Base-by-base conservation (phyloP, 2,329 filamentous ascomycete species). In the Talaromyces sp. region DNA sequence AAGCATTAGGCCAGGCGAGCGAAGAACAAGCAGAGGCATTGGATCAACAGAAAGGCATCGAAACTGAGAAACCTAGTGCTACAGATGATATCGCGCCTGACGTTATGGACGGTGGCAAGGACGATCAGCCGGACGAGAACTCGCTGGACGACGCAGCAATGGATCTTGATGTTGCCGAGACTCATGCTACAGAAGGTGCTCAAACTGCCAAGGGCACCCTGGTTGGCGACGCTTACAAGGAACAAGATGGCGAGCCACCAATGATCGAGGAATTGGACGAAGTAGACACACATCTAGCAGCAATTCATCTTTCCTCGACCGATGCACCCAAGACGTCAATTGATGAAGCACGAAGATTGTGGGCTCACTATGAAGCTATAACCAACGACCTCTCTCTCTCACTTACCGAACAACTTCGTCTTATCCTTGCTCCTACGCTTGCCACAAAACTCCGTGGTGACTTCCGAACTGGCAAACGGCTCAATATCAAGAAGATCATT, bases 401-500 rank as follows among this genome's bases (percentile, higher is more conserved):
- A 1, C 81, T 99, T 13, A 96, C 93, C 1, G 94, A 96, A 63
- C 94, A 97, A 69, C 86, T 99, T 17, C 91, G 94, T 25, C 85
- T 99, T 13, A 97, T 99, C 67, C 86, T 99, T 39, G 90, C 90
- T 0, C 94, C 95, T 0, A 97, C 93, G 0, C 87, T 96, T 55
- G 92, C 93, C 1, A 97, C 94, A 37, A 99, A 97, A 70, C 89
- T 99, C 62, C 92, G 93, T 1, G 94, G 94, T 43, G 91, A 96
- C 65, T 97, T 96, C 82, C 89, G 94, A 65, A 99, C 94, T 0
- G 94, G 94, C 62, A 99, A 99, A 74, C 88, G 94, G 0, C 89
- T 99, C 66, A 99, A 97, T 75, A 96, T 99, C 79, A 97, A 97
- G 76, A 91, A 93, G 65, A 99, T 99, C 75, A 99, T 99, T 67